Evolutionary conservation across 1,284 basidiomycete genomes (phyloP).

Genomic region (Hypsizygus ulmarius): DNA sequence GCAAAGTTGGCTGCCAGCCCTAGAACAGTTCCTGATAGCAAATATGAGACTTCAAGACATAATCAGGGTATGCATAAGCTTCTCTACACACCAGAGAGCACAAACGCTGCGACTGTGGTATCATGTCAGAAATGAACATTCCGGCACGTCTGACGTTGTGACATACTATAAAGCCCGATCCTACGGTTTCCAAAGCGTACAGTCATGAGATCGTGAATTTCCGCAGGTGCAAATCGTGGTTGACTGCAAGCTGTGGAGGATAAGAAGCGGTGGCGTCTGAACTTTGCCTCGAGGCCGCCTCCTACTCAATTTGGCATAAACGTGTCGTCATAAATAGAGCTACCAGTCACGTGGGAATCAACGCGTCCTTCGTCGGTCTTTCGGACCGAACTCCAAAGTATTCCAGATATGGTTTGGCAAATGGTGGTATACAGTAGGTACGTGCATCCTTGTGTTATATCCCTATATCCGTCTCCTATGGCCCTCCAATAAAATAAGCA

Average conservation of each 20-base stretch:
- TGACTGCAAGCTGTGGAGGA: too few species aligned
- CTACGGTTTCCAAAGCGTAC: conserved; percentile 54
- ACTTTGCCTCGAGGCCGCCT: too few species aligned
- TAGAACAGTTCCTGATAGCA: conserved; percentile 49
- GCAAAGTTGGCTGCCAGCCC: conserved; percentile 68
- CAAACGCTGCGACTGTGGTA: conserved; percentile 50
- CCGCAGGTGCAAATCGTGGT: too few species aligned
- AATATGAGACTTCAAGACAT: neutral
- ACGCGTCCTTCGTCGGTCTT: too few species aligned
- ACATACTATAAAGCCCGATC: conserved; percentile 48
- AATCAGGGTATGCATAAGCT: conserved; percentile 1
- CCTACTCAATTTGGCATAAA: too few species aligned
- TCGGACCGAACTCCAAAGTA: too few species aligned
- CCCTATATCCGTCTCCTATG: neutral
- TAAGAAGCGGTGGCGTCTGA: too few species aligned
- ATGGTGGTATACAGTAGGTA: neutral
- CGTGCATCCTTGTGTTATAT: conserved; percentile 8
- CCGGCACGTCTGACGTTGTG: conserved; percentile 6
- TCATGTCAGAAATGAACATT: neutral
- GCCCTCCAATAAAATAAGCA: conserved; percentile 9
- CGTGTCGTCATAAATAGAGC: too few species aligned
- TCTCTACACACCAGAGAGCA: conserved; percentile 47
- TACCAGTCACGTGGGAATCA: too few species aligned
- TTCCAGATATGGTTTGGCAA: too few species aligned
- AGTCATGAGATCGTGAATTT: conserved; percentile 43